A percentile compares a stretch with the other conserved stretches of the same genome.
Conservation (phyloP, 306 rosid genomes). For the Sphenostylis stenocarpa region DNA sequence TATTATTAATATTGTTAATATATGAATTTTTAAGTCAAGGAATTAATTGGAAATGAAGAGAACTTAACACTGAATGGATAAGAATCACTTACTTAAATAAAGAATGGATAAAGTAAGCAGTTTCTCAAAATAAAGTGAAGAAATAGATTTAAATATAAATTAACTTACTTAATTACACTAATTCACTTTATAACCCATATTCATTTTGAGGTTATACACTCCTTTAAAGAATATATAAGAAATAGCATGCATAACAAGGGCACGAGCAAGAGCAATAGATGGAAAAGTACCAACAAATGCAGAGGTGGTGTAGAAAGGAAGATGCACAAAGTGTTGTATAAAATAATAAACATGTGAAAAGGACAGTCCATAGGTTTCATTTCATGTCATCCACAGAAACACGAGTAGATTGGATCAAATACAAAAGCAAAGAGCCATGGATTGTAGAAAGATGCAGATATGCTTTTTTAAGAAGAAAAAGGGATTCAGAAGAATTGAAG, state of each 20-base stretch:
- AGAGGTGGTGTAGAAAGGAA: not conserved
- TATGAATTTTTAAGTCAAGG: too few relatives aligned
- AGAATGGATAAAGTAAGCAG: too few relatives aligned
- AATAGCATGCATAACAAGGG: not conserved
- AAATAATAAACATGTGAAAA: slow-evolving; percentile 32
- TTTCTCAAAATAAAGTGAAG: not conserved
- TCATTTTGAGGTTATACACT: not conserved
- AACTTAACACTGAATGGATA: too few relatives aligned
- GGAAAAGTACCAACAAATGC: not conserved
- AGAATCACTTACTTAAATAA: too few relatives aligned
- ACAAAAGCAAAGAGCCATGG: slow-evolving; percentile 13
- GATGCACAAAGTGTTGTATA: slow-evolving; percentile 21
- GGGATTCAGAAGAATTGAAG: slow-evolving; percentile 6
- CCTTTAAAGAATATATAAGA: not conserved
- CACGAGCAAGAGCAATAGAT: not conserved
- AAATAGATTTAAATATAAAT: not conserved
- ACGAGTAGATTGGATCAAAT: slow-evolving; percentile 23
- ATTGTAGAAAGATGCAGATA: slow-evolving; percentile 15
- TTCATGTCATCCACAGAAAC: slow-evolving; percentile 34
- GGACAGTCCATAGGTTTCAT: slow-evolving; percentile 20
- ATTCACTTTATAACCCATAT: not conserved
- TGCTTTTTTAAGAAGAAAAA: not conserved
- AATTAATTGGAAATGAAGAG: too few relatives aligned
- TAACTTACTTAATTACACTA: not conserved
- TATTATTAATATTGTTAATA: too few relatives aligned